Base-by-base conservation (phyloP, 768 basidiomycete species). In the Leccinum imitatum region DNA sequence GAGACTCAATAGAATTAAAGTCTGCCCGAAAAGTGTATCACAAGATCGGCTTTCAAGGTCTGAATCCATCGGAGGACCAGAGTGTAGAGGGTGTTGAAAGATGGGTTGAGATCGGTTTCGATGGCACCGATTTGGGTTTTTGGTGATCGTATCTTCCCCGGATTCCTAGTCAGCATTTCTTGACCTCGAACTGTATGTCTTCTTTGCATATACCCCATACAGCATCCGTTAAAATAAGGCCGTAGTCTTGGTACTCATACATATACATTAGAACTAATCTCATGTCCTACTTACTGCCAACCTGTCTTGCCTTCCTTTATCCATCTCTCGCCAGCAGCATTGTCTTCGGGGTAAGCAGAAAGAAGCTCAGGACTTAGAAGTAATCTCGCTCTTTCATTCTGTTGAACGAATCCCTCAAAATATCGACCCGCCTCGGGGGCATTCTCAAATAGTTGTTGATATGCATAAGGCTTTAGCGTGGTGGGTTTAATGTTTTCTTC, bases 81-180 rank as follows among this genome's bases (percentile, higher is more conserved):
- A 61, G 68, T 3, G 76, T 78, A 2, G 76, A 80, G n/a, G 80
- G 79, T 6, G 78, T 82, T 3, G 78, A 80, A 35, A 68, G 73
- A 15, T 90, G 86, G 86, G 62, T 85, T 6, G 89, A 90, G 58
- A 73, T 87, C 53, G 89, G 89, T 9, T 90, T 89, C 57, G 79
- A 84, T 71, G 23, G 57, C 61, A 17, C 54, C 58, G 62, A 73
- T 3, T 77, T 87, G 15, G 90, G 90, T 2, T 85, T 88, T 66
- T 92, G 90, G 89, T 91, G 74, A 78, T 60, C n/a, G 3, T n/a
- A n/a, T 4, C 33, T 55, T 58, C 27, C 21, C 21, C 4, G 30
- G 23, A 56, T 10, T 39, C 11, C 30, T 30, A 50, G 37, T 19
- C 23, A 8, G 14, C 23, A 8, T 23, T 50, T 37, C 3, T 31